Evolutionary conservation across 1,284 basidiomycete species (phyloP).

Genomic region (Coriolopsis trogii): DNA sequence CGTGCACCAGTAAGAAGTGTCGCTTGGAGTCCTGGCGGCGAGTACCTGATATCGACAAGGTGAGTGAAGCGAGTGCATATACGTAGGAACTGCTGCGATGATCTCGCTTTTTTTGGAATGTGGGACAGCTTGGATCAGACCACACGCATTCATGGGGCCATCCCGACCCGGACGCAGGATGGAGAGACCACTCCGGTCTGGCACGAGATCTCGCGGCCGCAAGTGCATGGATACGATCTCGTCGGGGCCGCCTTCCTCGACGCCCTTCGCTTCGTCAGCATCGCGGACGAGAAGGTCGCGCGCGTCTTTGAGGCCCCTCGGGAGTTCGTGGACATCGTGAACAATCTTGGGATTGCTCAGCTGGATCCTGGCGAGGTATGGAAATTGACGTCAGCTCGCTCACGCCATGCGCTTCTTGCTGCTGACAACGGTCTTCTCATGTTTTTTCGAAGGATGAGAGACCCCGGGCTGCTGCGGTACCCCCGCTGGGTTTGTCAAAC

Average conservation of each 20-base stretch:
- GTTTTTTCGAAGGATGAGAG: conserved; percentile 36
- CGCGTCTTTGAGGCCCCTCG: conserved; percentile 89
- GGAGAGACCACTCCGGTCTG: conserved; percentile 46
- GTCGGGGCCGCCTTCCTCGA: conserved; percentile 80
- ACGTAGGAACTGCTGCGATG: neutral
- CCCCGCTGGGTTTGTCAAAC: conserved; percentile 79
- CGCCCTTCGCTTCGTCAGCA: conserved; percentile 79
- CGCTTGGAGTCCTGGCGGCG: conserved; percentile 83
- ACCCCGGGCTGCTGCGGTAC: conserved; percentile 68
- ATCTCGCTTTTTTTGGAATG: neutral
- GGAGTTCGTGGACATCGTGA: conserved; percentile 69
- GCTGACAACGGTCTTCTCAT: too few relatives aligned
- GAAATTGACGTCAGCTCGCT: too few relatives aligned
- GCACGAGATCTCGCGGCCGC: conserved; percentile 90
- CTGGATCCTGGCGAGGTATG: conserved; percentile 51
- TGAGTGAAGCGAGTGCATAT: too few relatives aligned
- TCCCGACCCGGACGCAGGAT: conserved; percentile 29
- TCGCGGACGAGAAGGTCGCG: conserved; percentile 91
- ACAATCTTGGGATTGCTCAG: conserved; percentile 50
- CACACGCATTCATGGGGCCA: conserved; percentile 78
- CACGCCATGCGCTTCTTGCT: too few relatives aligned
- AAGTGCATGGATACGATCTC: conserved; percentile 94
- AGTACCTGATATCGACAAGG: conserved; percentile 85
- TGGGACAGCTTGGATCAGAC: conserved; percentile 80
- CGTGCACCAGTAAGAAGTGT: conserved; percentile 76